Conservation (phyloP, 345 rosid species). For the rapeseed (Brassica napus) region DNA sequence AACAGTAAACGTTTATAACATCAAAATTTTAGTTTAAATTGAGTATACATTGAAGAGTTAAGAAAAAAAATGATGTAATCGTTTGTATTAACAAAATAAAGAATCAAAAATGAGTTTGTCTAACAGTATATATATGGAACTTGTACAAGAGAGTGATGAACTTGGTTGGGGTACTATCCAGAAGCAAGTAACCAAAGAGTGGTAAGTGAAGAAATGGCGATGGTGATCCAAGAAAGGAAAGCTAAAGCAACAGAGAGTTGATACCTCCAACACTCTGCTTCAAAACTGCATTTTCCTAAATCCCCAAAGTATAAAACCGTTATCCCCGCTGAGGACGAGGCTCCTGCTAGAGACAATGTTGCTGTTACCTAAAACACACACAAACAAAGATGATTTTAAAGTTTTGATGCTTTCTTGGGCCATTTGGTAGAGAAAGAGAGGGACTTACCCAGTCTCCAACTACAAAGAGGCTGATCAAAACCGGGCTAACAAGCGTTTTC, state of each 20-base stretch:
- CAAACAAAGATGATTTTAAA: background rate
- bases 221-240: conserved; percentile 67
- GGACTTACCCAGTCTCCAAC: conserved; percentile 83
- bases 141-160: conserved; percentile 10
- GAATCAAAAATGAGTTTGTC: conserved; percentile 26
- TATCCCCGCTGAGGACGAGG: conserved; percentile 71
- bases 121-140: conserved; percentile 1
- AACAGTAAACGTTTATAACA: background rate
- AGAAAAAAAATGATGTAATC: conserved; percentile 3
- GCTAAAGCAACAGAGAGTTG: conserved; percentile 74
- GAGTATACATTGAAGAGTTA: background rate
- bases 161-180: conserved; percentile 3
- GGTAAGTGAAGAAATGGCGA: conserved; percentile 63
- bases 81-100: conserved; percentile 35
- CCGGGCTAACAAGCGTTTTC: conserved; percentile 53
- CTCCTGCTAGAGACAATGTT: conserved; percentile 68
- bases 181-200: conserved; percentile 75
- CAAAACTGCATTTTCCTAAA: conserved; percentile 49
- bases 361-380: conserved; percentile 57
- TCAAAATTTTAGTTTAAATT: conserved; percentile 5
- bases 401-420: background rate
- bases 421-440: background rate
- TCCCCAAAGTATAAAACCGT: conserved; percentile 59
- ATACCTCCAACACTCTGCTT: conserved; percentile 60
- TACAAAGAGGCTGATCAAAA: conserved; percentile 74